phyloP scores from a whole-genome alignment of 179 eudicot genomes.

The Sideroxylon spinosum region DNA sequence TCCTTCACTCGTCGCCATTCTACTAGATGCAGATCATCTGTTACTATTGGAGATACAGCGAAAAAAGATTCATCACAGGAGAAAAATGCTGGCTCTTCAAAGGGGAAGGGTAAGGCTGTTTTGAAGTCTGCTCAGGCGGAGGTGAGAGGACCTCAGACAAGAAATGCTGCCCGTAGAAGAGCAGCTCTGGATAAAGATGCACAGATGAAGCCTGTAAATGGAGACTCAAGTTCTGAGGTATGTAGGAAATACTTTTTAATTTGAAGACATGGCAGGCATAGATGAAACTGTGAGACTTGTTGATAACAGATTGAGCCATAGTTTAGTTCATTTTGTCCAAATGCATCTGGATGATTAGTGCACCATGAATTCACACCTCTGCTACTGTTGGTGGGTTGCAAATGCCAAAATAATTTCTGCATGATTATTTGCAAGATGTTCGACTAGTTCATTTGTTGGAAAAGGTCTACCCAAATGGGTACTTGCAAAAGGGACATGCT shows the following conservation, averaged over 20 bases:
- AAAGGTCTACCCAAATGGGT: too few species aligned
- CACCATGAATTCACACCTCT: not conserved
- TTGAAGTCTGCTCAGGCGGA: slow-evolving; percentile 65
- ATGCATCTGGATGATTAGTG: not conserved
- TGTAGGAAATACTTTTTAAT: slow-evolving; percentile 4
- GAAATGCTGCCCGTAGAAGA: slow-evolving; percentile 79
- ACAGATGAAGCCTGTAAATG: slow-evolving; percentile 59
- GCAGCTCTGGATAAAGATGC: slow-evolving; percentile 73
- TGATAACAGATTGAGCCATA: not conserved
- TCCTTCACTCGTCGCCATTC: slow-evolving; percentile 64
- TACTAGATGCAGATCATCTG: slow-evolving; percentile 66
- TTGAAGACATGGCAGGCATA: not conserved
- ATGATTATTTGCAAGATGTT: not conserved
- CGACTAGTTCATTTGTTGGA: too few species aligned
- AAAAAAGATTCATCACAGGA: slow-evolving; percentile 57
- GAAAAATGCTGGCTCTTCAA: slow-evolving; percentile 57
- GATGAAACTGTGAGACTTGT: not conserved
- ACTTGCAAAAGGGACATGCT: too few species aligned
- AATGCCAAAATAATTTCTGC: not conserved
- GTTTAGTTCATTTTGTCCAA: not conserved
- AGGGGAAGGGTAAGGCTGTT: slow-evolving; percentile 91
- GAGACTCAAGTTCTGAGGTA: slow-evolving; percentile 89
- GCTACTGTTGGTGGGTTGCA: not conserved
- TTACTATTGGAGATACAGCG: slow-evolving; percentile 55
- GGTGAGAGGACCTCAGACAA: slow-evolving; percentile 81